These are phyloP conservation scores for Zizania latifolia DNA, from an alignment of 176 grass and related monocot species.

Conservation along the genomic window DNA sequence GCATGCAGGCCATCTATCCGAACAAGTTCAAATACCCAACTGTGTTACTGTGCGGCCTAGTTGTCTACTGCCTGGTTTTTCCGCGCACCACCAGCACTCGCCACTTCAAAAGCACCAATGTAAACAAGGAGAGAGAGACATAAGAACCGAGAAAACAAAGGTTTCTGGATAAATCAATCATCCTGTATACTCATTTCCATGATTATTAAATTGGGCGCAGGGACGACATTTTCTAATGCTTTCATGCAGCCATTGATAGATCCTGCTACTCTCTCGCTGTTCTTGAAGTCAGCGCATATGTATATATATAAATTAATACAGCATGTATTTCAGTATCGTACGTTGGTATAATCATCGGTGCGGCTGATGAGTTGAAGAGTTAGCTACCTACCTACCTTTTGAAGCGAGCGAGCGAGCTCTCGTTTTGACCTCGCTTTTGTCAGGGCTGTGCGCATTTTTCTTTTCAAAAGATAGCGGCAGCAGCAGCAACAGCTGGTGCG, in stretches of 20 bases:
- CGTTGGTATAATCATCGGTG: neutral
- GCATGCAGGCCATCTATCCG: conserved; percentile 23
- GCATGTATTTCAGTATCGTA: conserved; percentile 24
- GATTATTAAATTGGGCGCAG: conserved; percentile 7
- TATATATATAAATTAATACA: neutral
- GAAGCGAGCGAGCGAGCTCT: conserved; percentile 34
- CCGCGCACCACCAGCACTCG: neutral
- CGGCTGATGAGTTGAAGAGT: neutral
- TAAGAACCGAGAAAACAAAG: neutral
- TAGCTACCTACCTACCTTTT: conserved; percentile 29
- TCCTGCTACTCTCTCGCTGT: conserved; percentile 5
- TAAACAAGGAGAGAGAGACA: neutral
- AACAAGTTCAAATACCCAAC: conserved; percentile 22
- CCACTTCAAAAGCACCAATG: conserved; percentile 9
- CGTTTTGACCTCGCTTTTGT: conserved; percentile 53
- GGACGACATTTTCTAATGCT: neutral
- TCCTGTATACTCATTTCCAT: conserved; percentile 6
- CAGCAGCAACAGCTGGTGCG: conserved; percentile 1
- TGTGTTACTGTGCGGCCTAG: neutral
- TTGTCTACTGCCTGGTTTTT: conserved; percentile 17
- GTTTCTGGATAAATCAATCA: neutral
- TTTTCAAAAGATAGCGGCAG: conserved; percentile 37
- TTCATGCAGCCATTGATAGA: conserved; percentile 5
- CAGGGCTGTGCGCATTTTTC: conserved; percentile 42
- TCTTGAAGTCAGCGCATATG: neutral